Percentiles rank a stretch among this genome's conserved stretches.
Conservation (phyloP, 2,329 filamentous ascomycete genomes). For the Botrytis cinerea region DNA sequence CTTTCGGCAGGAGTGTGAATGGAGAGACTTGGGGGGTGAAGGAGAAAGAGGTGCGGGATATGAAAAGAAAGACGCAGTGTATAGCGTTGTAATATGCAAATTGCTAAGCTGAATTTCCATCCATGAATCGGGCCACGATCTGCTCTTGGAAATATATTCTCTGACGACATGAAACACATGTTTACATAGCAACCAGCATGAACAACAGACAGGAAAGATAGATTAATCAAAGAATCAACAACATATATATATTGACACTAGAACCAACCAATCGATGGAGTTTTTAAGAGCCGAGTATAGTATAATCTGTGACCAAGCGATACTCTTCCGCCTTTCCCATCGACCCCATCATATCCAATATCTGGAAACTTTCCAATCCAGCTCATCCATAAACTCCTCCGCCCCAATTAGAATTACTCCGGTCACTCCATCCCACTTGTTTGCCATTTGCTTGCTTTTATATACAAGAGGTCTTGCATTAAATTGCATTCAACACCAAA, state of each 20-base stretch:
- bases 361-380: background rate
- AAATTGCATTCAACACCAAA: background rate
- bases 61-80: background rate
- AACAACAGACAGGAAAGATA: background rate
- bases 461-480: constrained; percentile 6
- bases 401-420: background rate
- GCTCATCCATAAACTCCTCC: background rate
- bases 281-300: background rate
- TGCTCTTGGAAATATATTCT: background rate
- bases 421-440: background rate
- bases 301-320: background rate
- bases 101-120: background rate
- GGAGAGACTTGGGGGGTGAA: background rate
- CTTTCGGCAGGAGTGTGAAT: background rate
- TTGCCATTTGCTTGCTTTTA: background rate
- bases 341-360: background rate
- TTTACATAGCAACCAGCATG: background rate
- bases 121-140: background rate
- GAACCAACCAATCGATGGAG: background rate
- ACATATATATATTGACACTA: background rate
- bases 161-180: background rate
- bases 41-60: background rate
- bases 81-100: background rate
- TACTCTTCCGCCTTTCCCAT: background rate
- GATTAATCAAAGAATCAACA: background rate